Percentiles rank a stretch among this genome's conserved stretches.
phyloP scores from a whole-genome alignment of 1,284 basidiomycete species.

The Sutorius eximius region DNA sequence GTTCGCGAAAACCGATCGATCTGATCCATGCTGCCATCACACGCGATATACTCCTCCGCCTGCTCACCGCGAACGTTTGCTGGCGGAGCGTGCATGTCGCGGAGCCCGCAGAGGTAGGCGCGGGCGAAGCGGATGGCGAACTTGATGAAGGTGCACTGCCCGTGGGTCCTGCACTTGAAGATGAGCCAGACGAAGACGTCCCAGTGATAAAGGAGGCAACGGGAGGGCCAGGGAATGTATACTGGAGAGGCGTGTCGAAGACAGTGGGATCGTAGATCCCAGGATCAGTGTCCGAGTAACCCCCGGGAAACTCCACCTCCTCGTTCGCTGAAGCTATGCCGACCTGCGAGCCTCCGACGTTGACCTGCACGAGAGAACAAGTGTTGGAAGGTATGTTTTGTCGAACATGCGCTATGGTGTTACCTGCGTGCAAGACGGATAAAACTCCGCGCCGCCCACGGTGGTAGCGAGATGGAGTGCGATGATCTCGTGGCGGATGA shows the following conservation, averaged over 20 bases:
- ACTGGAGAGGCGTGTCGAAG: slow-evolving; percentile 38
- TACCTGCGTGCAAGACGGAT: slow-evolving; percentile 55
- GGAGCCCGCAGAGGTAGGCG: slow-evolving; percentile 4
- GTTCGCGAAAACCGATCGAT: slow-evolving; percentile 20
- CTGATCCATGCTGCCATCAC: slow-evolving; percentile 26
- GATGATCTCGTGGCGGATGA: slow-evolving; percentile 55
- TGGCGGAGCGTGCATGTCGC: slow-evolving; percentile 21
- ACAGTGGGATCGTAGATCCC: slow-evolving; percentile 54
- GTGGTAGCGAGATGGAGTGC: slow-evolving; percentile 46
- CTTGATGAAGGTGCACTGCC: slow-evolving; percentile 34
- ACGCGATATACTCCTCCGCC: slow-evolving; percentile 16
- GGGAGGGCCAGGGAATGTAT: slow-evolving; percentile 53
- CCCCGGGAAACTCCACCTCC: slow-evolving; percentile 66
- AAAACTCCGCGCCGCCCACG: slow-evolving; percentile 53
- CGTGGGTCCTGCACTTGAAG: slow-evolving; percentile 42
- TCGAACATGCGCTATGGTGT: background rate
- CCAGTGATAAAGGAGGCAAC: slow-evolving; percentile 43
- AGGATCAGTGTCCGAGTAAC: slow-evolving; percentile 60
- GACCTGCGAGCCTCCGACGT: slow-evolving; percentile 50
- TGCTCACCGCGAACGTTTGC: slow-evolving; percentile 20
- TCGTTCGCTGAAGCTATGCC: slow-evolving; percentile 44
- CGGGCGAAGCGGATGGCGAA: slow-evolving; percentile 12
- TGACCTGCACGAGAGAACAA: slow-evolving; percentile 42
- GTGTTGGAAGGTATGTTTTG: background rate
- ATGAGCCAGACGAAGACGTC: slow-evolving; percentile 9